Conservation (phyloP, 305 asterid species). For the Fraxinus greggii region DNA sequence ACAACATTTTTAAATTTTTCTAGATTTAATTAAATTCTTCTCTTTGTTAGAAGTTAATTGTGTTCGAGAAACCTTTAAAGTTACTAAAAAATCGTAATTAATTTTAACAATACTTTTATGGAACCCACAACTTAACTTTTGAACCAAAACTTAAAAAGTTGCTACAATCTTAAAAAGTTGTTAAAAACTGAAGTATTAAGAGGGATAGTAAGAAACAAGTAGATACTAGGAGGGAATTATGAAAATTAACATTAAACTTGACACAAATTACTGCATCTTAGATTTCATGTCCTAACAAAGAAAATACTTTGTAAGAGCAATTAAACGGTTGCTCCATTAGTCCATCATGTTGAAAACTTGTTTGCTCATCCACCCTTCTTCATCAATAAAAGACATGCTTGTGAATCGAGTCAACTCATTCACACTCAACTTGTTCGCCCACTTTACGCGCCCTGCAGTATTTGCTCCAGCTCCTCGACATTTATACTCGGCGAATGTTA, state of each 20-base stretch:
- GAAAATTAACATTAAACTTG: neutral
- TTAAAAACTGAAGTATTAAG: neutral
- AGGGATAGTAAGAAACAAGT: neutral
- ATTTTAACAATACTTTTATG: neutral
- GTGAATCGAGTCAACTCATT: slow-evolving; percentile 27
- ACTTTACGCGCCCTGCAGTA: slow-evolving; percentile 45
- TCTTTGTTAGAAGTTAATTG: neutral
- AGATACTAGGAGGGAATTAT: neutral
- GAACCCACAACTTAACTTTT: neutral
- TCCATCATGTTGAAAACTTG: slow-evolving; percentile 25
- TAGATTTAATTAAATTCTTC: neutral
- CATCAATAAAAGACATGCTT: slow-evolving; percentile 50
- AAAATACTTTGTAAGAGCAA: neutral
- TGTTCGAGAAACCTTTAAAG: neutral
- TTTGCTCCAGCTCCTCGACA: slow-evolving; percentile 64
- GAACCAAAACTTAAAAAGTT: neutral
- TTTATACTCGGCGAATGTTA: slow-evolving; percentile 54
- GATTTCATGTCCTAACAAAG: neutral
- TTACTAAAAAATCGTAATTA: neutral
- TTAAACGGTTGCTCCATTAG: neutral
- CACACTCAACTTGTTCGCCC: slow-evolving; percentile 45
- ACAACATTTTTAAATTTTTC: neutral
- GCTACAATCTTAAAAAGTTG: neutral
- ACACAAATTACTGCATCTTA: neutral
- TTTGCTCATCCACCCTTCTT: slow-evolving; percentile 54